Evolutionary conservation across 352 stramenopile species (phyloP).

Genomic region (Phytopythium vexans): DNA sequence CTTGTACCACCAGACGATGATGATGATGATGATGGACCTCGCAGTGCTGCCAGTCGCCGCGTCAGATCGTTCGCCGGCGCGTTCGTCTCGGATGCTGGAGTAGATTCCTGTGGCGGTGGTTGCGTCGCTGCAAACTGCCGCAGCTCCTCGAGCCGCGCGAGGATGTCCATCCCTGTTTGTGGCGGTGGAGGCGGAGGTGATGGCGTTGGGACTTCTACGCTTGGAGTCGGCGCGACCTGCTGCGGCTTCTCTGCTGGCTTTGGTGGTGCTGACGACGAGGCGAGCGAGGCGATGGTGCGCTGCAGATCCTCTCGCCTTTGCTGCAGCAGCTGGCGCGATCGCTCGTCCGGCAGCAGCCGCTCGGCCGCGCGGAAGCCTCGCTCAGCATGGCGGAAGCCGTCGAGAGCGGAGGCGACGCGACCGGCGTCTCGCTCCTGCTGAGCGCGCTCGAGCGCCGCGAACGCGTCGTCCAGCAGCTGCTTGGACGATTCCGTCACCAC

Average conservation of each 20-base stretch:
- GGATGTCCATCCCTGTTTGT: conserved; percentile 19
- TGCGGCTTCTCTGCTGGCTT: neutral
- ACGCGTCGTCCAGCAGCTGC: conserved; percentile 36
- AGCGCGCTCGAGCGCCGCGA: conserved; percentile 29
- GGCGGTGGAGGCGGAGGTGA: conserved; percentile 1
- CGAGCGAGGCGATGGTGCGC: conserved; percentile 20
- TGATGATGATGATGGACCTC: neutral
- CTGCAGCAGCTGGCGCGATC: conserved; percentile 30
- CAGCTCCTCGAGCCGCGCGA: conserved; percentile 34
- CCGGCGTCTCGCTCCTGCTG: conserved; percentile 12
- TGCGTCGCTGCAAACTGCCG: conserved; percentile 28
- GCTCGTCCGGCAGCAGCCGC: conserved; percentile 31
- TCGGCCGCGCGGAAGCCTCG: conserved; percentile 28
- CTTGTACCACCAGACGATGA: conserved; percentile 23
- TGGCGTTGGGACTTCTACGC: neutral
- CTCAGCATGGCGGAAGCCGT: conserved; percentile 31
- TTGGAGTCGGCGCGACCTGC: neutral
- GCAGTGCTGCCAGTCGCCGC: conserved; percentile 45
- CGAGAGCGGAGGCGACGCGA: conserved; percentile 9
- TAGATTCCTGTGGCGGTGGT: too few relatives aligned
- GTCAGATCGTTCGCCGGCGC: conserved; percentile 21
- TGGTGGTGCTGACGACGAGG: neutral
- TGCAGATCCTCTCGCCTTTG: conserved; percentile 29
- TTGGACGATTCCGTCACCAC: neutral
- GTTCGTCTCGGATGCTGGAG: conserved; percentile 5